Base-by-base conservation (phyloP, 2,329 filamentous ascomycete genomes). In the Trichoderma sp. region DNA sequence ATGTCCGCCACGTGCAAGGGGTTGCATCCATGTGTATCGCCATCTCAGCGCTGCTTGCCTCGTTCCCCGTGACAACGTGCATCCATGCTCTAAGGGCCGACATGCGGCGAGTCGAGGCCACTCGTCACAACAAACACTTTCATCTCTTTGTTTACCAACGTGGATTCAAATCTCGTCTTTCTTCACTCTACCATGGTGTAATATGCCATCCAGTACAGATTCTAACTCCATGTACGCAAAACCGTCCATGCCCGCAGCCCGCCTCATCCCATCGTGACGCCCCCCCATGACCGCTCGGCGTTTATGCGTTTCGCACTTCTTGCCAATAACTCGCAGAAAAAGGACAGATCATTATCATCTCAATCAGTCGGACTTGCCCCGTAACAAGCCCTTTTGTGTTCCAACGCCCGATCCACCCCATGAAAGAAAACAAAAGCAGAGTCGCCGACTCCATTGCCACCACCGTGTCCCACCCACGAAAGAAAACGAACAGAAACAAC, bases 331-430 rank as follows among this genome's bases (percentile, higher is more conserved):
- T 61, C 21, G 45, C 45, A 39, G 21, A 63, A 54, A 66, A 47
- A 66, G 41, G 44, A 63, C 64, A 66, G 51, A 64, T 66, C 60
- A 45, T 57, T 54, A 63, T 63, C 64, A 66, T 64, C 52, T 63
- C 59, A 66, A 39, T 50, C 52, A 54, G 41, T 45, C 10, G 24
- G 50, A 45, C 30, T 45, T 43, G 43, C 28, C 52, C 50, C 64
- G 50, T 63, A 34, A 50, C 48, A 34, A 45, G 47, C 47, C 64
- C 55, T 62, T 66, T 64, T 63, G 39, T 62, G 57, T 54, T 54
- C 48, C 64, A 63, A 66, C 64, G 64, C 64, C 64, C 19, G 45
- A 48, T 26, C 24, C n/a, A 34, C 52, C 55, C 52, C 21, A 58
- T 45, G 5, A 39, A 34, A 39, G 21, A 47, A 56, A 54, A 64